A percentile compares a stretch with the other conserved stretches of the same genome.
phyloP scores from a whole-genome alignment of 2,329 filamentous ascomycete species.

The Neopestalotiopsis rosae region DNA sequence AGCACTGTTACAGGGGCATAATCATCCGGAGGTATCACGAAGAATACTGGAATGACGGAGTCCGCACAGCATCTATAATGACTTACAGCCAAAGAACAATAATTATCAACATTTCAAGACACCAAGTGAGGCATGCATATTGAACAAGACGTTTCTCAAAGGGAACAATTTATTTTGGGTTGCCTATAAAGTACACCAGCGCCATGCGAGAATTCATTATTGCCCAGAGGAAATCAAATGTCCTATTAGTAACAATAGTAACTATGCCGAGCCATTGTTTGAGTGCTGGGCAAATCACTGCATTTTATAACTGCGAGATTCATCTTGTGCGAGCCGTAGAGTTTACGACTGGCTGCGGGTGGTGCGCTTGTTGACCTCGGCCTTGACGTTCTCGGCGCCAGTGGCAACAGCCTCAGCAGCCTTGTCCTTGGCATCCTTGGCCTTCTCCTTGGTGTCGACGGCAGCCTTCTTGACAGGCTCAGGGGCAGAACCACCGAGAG shows the following conservation, averaged over 20 bases:
- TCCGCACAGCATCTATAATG: too few relatives aligned
- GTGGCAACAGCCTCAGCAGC: constrained; percentile 61
- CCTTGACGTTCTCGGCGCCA: constrained; percentile 76
- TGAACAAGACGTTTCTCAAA: background rate
- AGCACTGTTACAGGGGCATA: too few relatives aligned
- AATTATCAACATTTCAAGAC: too few relatives aligned
- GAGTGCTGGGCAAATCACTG: background rate
- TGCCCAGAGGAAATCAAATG: constrained; percentile 17
- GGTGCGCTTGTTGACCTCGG: constrained; percentile 68
- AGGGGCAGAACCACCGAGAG: constrained; percentile 67
- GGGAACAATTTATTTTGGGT: constrained; percentile 5
- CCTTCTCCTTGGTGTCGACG: constrained; percentile 69
- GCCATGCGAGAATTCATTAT: constrained; percentile 18
- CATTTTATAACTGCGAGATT: background rate
- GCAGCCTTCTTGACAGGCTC: constrained; percentile 78
- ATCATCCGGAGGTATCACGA: too few relatives aligned
- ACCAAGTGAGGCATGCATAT: too few relatives aligned
- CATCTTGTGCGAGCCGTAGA: background rate
- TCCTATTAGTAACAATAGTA: constrained; percentile 15
- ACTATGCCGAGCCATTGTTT: constrained; percentile 2
- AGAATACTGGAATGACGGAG: too few relatives aligned
- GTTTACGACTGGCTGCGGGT: constrained; percentile 61
- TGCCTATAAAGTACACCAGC: constrained; percentile 20
- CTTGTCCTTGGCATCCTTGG: constrained; percentile 79
- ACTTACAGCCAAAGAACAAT: too few relatives aligned